Conservation (phyloP, 306 rosid genomes). For the Acacia melanoxylon region DNA sequence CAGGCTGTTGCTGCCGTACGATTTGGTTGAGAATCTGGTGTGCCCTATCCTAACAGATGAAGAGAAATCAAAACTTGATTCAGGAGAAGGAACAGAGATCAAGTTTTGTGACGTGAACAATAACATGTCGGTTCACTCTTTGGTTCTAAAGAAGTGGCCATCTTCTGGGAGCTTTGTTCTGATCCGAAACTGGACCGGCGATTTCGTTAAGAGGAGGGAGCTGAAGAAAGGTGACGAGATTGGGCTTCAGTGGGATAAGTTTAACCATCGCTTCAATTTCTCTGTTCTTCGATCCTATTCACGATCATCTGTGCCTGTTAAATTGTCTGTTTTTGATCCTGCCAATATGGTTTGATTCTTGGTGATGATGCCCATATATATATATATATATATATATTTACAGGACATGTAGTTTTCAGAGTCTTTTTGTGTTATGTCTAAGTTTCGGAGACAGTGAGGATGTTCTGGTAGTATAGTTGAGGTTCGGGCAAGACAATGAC, state of each 20-base stretch:
- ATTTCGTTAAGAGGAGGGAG: neutral
- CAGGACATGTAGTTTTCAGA: neutral
- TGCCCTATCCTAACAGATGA: neutral
- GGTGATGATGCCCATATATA: too few species aligned
- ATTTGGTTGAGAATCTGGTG: neutral
- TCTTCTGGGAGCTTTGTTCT: neutral
- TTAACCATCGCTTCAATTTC: neutral
- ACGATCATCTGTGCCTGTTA: too few species aligned
- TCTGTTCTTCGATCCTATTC: neutral
- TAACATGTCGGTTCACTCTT: neutral
- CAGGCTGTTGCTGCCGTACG: neutral
- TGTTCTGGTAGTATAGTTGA: neutral
- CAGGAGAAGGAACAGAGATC: neutral
- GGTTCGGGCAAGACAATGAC: neutral
- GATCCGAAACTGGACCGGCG: neutral
- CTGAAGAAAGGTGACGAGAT: neutral
- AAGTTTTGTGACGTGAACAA: neutral
- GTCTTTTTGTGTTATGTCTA: neutral
- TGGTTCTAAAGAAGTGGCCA: neutral
- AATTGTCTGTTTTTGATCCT: neutral
- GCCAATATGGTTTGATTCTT: neutral
- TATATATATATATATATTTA: too few species aligned
- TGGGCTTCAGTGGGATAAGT: neutral
- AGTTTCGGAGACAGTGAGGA: neutral
- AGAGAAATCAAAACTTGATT: neutral